A percentile compares a stretch with the other conserved stretches of the same genome.
These are phyloP conservation scores for Populus ilicifolia DNA, from an alignment of 345 rosid species.

Conservation along the genomic window DNA sequence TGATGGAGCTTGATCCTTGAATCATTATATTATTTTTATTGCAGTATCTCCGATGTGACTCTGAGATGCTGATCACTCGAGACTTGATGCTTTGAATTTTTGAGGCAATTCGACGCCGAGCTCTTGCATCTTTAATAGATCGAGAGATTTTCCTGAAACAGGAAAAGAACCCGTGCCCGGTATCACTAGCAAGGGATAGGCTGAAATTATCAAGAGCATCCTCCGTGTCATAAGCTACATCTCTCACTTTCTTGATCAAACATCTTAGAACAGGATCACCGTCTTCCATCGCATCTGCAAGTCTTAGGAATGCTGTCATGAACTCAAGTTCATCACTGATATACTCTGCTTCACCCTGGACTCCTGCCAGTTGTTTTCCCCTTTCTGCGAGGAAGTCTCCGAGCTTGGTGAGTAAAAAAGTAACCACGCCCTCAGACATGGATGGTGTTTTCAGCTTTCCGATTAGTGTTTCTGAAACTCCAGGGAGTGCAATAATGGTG, in stretches of 20 bases:
- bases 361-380: constrained; percentile 11
- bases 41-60: constrained; percentile 11
- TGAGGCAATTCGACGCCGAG: constrained; percentile 21
- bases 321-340: constrained; percentile 24
- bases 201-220: constrained; percentile 34
- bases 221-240: constrained; percentile 22
- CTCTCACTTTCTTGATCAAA: constrained; percentile 27
- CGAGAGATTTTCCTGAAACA: neutral
- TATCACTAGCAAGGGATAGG: constrained; percentile 1
- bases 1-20: constrained; percentile 3
- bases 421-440: constrained; percentile 33
- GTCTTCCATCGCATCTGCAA: constrained; percentile 25
- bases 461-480: too few species aligned
- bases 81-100: constrained; percentile 17
- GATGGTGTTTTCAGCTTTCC: neutral
- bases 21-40: constrained; percentile 13
- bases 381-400: constrained; percentile 19
- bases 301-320: constrained; percentile 29
- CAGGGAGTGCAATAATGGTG: neutral
- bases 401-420: constrained; percentile 24
- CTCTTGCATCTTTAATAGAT: constrained; percentile 13
- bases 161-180: constrained; percentile 2
- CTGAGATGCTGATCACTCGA: constrained; percentile 8
- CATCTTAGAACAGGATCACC: constrained; percentile 11
- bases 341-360: constrained; percentile 16